phyloP scores from a whole-genome alignment of 495 filamentous ascomycete genomes.

The Aspergillus egyptiacus region DNA sequence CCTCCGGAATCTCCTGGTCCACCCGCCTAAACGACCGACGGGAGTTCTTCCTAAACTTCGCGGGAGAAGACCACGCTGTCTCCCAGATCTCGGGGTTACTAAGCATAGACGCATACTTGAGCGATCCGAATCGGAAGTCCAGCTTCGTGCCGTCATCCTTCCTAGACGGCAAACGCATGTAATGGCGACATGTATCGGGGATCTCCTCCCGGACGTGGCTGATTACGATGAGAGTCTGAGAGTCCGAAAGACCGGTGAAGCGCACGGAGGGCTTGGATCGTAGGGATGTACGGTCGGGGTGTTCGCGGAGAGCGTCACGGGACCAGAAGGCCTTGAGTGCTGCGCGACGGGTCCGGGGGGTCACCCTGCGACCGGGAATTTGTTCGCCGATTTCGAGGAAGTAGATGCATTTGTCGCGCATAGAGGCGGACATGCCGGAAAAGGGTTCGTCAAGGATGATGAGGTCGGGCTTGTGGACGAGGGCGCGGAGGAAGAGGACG shows the following conservation, averaged over 20 bases:
- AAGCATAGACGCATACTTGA: constrained; percentile 18
- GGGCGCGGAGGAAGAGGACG: constrained; percentile 75
- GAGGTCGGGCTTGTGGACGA: constrained; percentile 78
- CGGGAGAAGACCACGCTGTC: constrained; percentile 22
- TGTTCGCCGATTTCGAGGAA: constrained; percentile 63
- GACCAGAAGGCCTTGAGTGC: constrained; percentile 7
- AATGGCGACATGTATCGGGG: constrained; percentile 69
- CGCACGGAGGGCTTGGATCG: constrained; percentile 5
- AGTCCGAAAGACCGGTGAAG: constrained; percentile 42
- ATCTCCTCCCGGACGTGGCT: constrained; percentile 90
- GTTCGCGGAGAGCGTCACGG: neutral
- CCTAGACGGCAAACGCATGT: constrained; percentile 65
- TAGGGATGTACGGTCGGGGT: neutral
- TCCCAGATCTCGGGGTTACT: constrained; percentile 26
- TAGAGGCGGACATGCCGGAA: constrained; percentile 74
- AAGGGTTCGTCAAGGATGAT: constrained; percentile 92
- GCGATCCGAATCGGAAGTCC: constrained; percentile 33
- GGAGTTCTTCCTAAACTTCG: constrained; percentile 14
- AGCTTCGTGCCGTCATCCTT: constrained; percentile 36
- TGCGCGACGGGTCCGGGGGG: constrained; percentile 10
- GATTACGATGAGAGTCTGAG: constrained; percentile 78
- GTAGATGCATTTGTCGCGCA: constrained; percentile 76
- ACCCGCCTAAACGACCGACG: neutral
- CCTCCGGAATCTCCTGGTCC: neutral
- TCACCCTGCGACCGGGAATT: neutral